A percentile compares a stretch with the other conserved stretches of the same genome.
These are phyloP conservation scores for Russula virescens DNA, from an alignment of 768 basidiomycete species.

Conservation along the genomic window DNA sequence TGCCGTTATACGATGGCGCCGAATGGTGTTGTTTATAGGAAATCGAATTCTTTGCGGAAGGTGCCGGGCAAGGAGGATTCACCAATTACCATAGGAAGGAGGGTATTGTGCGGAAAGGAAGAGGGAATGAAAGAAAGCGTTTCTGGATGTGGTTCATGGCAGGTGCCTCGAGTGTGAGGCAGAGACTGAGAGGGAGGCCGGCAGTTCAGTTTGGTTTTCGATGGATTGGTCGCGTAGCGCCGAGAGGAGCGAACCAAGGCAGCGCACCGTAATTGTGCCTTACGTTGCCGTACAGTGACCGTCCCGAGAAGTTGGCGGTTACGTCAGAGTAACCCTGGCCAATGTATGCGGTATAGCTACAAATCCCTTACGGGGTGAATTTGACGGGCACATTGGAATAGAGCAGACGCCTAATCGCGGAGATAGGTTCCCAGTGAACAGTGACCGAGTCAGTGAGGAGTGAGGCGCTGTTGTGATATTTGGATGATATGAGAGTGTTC, in stretches of 20 bases:
- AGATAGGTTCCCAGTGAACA: constrained; percentile 1
- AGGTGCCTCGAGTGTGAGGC: not conserved
- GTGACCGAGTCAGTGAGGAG: not conserved
- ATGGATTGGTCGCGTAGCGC: constrained; percentile 6
- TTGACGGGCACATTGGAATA: not conserved
- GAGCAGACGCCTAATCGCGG: not conserved
- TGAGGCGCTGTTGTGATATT: not conserved
- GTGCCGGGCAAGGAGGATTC: constrained; percentile 13
- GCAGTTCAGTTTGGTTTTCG: constrained; percentile 7
- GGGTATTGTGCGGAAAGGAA: constrained; percentile 6
- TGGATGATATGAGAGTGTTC: not conserved
- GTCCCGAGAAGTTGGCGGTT: constrained; percentile 14
- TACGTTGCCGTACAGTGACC: not conserved
- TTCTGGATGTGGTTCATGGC: not conserved
- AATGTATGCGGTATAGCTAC: not conserved
- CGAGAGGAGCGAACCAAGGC: constrained; percentile 14
- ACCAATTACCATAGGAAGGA: constrained; percentile 9
- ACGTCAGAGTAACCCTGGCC: constrained; percentile 21
- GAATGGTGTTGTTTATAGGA: constrained; percentile 12
- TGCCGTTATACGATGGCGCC: constrained; percentile 16
- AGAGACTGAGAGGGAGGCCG: not conserved
- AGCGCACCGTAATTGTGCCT: constrained; percentile 2
- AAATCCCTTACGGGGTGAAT: not conserved
- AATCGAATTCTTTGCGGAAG: constrained; percentile 13
- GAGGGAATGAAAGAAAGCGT: not conserved